These are phyloP conservation scores for Trametes cinnabarina DNA, from an alignment of 768 basidiomycete species.

Conservation along the genomic window DNA sequence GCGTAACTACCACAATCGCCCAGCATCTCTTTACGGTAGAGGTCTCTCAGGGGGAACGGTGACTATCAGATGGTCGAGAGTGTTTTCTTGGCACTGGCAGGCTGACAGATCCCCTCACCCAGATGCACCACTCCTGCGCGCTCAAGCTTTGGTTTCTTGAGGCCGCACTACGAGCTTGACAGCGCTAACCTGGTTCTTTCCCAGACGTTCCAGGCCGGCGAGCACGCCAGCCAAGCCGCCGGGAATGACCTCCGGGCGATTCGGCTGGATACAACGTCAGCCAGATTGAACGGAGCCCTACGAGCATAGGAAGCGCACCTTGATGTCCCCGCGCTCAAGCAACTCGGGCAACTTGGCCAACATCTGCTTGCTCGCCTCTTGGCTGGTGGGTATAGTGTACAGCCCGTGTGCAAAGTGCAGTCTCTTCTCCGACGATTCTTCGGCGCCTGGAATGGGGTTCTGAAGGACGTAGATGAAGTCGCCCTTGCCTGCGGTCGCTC, in stretches of 20 bases:
- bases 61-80: no score
- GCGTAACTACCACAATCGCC: no score
- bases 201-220: conserved; percentile 21
- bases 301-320: not conserved
- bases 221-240: conserved; percentile 24
- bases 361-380: conserved; percentile 1
- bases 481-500: conserved; percentile 20
- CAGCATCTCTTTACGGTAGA: no score
- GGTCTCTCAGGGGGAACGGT: no score
- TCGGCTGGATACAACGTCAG: conserved; percentile 20
- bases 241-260: conserved; percentile 25
- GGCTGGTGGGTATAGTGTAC: not conserved
- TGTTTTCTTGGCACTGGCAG: no score
- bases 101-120: no score
- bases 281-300: no score
- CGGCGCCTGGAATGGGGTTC: not conserved
- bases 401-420: not conserved
- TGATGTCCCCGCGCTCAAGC: conserved; percentile 15
- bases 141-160: conserved; percentile 32
- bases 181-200: conserved; percentile 36
- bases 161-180: conserved; percentile 44
- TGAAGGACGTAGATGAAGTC: conserved; percentile 15
- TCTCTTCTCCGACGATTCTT: conserved; percentile 1
- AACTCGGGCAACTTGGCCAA: conserved; percentile 9
- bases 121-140: no score